Base-by-base conservation (phyloP, 1,139 yeast genomes). In the Candida sp. region DNA sequence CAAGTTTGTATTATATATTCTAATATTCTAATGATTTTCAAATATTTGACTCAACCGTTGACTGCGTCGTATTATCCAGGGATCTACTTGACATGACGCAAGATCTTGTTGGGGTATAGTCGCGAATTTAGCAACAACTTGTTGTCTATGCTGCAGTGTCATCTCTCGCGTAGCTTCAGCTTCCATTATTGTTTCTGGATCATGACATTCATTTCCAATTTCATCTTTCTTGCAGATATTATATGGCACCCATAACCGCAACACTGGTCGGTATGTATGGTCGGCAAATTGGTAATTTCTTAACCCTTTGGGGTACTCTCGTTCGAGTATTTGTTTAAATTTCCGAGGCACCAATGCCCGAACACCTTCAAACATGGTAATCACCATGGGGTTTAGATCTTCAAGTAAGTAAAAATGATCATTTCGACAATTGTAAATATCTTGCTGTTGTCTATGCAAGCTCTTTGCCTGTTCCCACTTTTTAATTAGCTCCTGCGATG, bases 361-460 rank as follows among this genome's bases (percentile, higher is more conserved):
- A 2, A 62, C 73, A 5, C 87, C 86, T 55, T 81, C 87, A 53
- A 76, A 81, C 21, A 63, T 50, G 0, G 83, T 73, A 11, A 67
- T 61, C 5, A 57, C 52, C 51, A 81, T 60, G 1, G 81, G 81
- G 2, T 60, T 51, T 19, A 81, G 50, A 46, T 79, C 80, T 4
- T 66, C 64, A 11, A 74, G 51, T 2, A 63, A 55, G 49, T 67
- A 74, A 48, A 70, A 79, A 54, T 82, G 86, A 44, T 70, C 58
- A 55, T 81, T 77, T 48, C 79, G 72, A 55, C 87, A 81, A 51
- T 78, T 78, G 50, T 63, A 70, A 7, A 79, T 48, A 30, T 58
- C 47, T 25, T 56, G 51, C 12, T 42, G 30, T 25, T 53, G 42
- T 32, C 49, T 60, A n/a, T 68, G 47, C 6, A 44, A 22, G 5